phyloP scores from a whole-genome alignment of 192 early-diverging fungal genomes.

The Glomus cerebriforme region DNA sequence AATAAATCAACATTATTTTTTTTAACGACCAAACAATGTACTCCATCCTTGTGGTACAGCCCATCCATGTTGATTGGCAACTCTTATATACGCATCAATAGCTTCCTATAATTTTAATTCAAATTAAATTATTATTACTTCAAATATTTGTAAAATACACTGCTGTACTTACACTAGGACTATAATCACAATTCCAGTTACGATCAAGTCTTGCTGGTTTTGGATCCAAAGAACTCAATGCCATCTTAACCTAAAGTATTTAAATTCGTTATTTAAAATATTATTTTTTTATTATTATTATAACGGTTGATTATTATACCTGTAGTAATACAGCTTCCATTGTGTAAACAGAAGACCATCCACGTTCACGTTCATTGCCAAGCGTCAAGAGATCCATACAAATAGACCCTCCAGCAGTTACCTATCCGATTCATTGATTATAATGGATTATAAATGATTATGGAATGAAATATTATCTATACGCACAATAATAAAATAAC shows the following conservation, averaged over 20 bases:
- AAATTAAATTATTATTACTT: not conserved
- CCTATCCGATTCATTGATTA: constrained; percentile 5
- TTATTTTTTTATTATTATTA: not conserved
- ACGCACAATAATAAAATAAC: not conserved
- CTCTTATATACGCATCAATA: constrained; percentile 42
- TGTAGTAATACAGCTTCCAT: constrained; percentile 44
- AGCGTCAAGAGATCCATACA: constrained; percentile 46
- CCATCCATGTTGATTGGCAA: constrained; percentile 41
- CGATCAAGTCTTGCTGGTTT: constrained; percentile 44
- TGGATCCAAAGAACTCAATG: constrained; percentile 42
- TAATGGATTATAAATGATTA: not conserved
- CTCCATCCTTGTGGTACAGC: constrained; percentile 29
- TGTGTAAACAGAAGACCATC: constrained; percentile 38
- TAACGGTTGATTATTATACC: not conserved
- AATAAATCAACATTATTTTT: not conserved
- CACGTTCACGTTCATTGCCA: constrained; percentile 28
- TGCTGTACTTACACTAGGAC: constrained; percentile 6
- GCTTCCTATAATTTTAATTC: constrained; percentile 32
- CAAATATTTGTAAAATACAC: not conserved
- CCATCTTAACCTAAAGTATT: constrained; percentile 34
- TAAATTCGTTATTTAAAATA: not conserved
- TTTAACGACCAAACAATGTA: constrained; percentile 20
- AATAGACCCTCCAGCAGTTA: constrained; percentile 47
- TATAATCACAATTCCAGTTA: constrained; percentile 41
- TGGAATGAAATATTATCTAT: not conserved